Percentiles rank a stretch among this genome's conserved stretches.
Evolutionary conservation across 441 rosid species (phyloP).

Genomic region (Adansonia grandidieri): DNA sequence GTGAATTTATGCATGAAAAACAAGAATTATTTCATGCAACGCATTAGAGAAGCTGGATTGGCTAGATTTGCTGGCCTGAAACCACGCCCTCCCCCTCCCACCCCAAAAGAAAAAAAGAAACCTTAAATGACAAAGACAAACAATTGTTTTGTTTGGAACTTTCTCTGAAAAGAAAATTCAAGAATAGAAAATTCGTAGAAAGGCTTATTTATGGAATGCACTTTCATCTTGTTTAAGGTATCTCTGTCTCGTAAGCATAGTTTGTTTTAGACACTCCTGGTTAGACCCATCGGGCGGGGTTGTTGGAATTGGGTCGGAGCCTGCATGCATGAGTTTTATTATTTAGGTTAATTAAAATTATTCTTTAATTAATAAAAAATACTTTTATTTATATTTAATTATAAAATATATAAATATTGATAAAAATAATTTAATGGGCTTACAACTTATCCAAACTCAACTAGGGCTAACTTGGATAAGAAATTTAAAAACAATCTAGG

Average conservation of each 20-base stretch:
- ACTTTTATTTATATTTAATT: too few species aligned
- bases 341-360: too few species aligned
- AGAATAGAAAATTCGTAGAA: constrained; percentile 24
- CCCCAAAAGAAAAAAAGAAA: constrained; percentile 24
- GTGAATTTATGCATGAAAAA: background rate
- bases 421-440: too few species aligned
- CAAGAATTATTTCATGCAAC: constrained; percentile 21
- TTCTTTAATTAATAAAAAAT: too few species aligned
- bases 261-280: constrained; percentile 4
- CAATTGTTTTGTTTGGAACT: constrained; percentile 40
- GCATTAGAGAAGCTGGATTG: constrained; percentile 21
- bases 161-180: constrained; percentile 56
- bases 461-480: too few species aligned
- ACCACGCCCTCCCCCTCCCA: too few species aligned
- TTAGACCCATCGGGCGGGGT: too few species aligned
- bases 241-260: background rate
- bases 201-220: constrained; percentile 16
- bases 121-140: constrained; percentile 16
- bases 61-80: constrained; percentile 1
- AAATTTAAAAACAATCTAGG: too few species aligned
- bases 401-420: too few species aligned
- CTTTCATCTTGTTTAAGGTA: background rate
- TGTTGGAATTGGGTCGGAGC: too few species aligned
- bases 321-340: too few species aligned
- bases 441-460: too few species aligned